phyloP scores from a whole-genome alignment of 2,329 filamentous ascomycete genomes.

The Claviceps capensis region DNA sequence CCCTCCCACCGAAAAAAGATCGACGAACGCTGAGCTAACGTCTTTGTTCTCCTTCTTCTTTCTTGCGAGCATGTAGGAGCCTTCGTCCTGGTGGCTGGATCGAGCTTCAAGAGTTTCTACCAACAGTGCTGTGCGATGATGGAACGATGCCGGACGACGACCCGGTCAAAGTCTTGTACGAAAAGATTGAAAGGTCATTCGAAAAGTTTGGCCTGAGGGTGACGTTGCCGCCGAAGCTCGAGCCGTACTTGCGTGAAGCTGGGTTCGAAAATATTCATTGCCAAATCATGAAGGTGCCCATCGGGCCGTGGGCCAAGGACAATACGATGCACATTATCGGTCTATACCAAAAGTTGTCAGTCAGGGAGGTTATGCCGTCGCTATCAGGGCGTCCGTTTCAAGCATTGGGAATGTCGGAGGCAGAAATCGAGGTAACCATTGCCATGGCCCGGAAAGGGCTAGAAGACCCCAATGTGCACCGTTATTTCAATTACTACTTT shows the following conservation, averaged over 20 bases:
- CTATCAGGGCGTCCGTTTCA: constrained; percentile 21
- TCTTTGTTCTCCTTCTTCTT: not conserved
- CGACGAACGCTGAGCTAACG: not conserved
- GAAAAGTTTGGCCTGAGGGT: constrained; percentile 9
- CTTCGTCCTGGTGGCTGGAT: constrained; percentile 30
- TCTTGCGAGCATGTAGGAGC: constrained; percentile 1
- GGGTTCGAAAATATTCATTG: constrained; percentile 16
- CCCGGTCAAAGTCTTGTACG: constrained; percentile 6
- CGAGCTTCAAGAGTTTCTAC: constrained; percentile 26
- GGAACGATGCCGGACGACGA: constrained; percentile 14
- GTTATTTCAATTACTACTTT: constrained; percentile 22
- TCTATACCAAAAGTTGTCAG: constrained; percentile 23
- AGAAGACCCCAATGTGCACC: constrained; percentile 17
- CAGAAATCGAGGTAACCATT: constrained; percentile 17
- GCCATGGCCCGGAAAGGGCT: constrained; percentile 13
- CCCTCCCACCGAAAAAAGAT: not conserved
- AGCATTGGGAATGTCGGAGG: constrained; percentile 15
- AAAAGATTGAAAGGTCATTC: constrained; percentile 7
- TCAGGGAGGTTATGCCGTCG: constrained; percentile 23
- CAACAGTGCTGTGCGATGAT: constrained; percentile 21
- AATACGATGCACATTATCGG: constrained; percentile 22
- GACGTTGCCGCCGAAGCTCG: constrained; percentile 8
- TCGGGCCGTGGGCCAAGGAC: constrained; percentile 22
- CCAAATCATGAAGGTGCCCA: constrained; percentile 23
- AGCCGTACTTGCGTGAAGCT: constrained; percentile 7